Percentiles rank a stretch among this genome's conserved stretches.
Evolutionary conservation across 371 early-diverging fungal species (phyloP).

Genomic region (Mucor saturninus): DNA sequence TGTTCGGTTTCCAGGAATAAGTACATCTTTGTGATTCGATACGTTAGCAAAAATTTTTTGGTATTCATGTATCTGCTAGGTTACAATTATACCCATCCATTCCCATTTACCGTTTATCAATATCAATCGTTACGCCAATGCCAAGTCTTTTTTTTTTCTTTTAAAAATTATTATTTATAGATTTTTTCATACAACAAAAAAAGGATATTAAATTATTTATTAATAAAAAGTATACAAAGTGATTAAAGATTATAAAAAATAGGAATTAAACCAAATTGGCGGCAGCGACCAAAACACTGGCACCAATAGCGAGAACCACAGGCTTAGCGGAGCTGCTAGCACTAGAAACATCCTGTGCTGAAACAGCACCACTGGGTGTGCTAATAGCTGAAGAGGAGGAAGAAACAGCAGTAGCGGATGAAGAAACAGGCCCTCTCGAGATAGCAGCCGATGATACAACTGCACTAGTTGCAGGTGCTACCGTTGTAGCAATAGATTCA

Average conservation of each 20-base stretch:
- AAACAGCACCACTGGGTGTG: conserved; percentile 3
- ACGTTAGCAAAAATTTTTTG: no score
- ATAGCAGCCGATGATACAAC: not conserved
- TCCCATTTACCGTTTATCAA: no score
- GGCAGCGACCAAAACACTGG: conserved; percentile 12
- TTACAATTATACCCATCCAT: no score
- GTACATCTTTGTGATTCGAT: no score
- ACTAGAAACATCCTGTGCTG: not conserved
- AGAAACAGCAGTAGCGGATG: conserved; percentile 7
- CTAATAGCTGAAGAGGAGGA: conserved; percentile 6
- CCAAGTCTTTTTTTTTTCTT: no score
- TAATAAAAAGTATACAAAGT: not conserved
- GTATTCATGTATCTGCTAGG: no score
- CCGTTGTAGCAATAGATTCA: not conserved
- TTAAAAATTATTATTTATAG: no score
- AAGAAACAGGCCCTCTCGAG: not conserved
- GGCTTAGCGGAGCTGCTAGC: conserved; percentile 7
- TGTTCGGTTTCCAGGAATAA: no score
- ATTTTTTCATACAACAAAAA: no score
- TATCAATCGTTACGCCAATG: no score
- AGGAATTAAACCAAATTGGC: not conserved
- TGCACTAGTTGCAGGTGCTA: conserved; percentile 1
- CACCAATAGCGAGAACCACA: conserved; percentile 3
- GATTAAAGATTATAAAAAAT: not conserved
- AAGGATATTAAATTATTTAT: no score